Evolutionary conservation across 495 filamentous ascomycete genomes (phyloP).

Genomic region (Trichodelitschia bisporula): DNA sequence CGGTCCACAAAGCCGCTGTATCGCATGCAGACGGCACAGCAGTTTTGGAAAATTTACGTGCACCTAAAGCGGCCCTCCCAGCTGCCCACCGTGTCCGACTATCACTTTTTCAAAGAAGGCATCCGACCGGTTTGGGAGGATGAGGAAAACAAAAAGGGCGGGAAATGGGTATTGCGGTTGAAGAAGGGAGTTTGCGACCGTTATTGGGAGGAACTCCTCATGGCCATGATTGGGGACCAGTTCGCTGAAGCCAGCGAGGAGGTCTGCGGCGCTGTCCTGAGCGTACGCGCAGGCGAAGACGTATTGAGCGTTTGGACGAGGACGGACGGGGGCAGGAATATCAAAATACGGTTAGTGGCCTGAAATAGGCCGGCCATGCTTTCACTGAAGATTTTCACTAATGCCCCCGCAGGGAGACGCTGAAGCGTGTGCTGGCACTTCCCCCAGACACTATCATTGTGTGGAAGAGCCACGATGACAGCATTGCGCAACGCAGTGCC

Average conservation of each 20-base stretch:
- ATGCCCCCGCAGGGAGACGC: constrained; percentile 42
- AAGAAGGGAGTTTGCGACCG: constrained; percentile 93
- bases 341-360: constrained; percentile 69
- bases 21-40: constrained; percentile 55
- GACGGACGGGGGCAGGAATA: constrained; percentile 71
- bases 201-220: constrained; percentile 89
- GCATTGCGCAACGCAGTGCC: constrained; percentile 16
- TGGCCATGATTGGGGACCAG: constrained; percentile 84
- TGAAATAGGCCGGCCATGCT: neutral
- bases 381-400: no score
- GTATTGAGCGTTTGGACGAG: constrained; percentile 95
- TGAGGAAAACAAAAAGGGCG: constrained; percentile 82
- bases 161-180: constrained; percentile 88
- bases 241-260: constrained; percentile 87
- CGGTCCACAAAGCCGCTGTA: constrained; percentile 81
- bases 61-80: constrained; percentile 76
- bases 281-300: constrained; percentile 85
- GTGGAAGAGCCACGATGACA: constrained; percentile 71
- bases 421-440: constrained; percentile 68
- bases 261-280: constrained; percentile 81
- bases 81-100: constrained; percentile 83
- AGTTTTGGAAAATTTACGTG: constrained; percentile 79
- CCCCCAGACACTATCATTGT: constrained; percentile 74
- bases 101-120: constrained; percentile 93
- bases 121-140: constrained; percentile 98